Percentiles rank a stretch among this genome's conserved stretches.
Conservation (phyloP, 768 basidiomycete species). For the Suillus brevipes region DNA sequence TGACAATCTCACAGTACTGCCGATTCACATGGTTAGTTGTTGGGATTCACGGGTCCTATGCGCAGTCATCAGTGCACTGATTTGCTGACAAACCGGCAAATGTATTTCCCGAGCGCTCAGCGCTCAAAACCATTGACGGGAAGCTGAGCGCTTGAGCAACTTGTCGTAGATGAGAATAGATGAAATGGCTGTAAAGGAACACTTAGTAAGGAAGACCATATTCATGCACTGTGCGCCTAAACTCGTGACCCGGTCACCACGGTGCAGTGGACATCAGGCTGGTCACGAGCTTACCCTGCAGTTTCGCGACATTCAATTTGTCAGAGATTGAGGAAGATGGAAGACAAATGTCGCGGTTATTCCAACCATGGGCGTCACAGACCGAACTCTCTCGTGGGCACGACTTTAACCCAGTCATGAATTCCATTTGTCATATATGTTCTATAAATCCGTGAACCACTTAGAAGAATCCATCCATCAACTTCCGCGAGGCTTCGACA, state of each 20-base stretch:
- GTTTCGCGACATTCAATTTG: background rate
- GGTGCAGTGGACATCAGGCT: background rate
- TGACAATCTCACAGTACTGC: background rate
- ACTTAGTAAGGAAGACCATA: background rate
- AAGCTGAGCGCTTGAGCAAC: background rate
- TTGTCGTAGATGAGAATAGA: background rate
- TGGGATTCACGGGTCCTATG: background rate
- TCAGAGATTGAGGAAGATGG: background rate
- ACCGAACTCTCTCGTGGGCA: background rate
- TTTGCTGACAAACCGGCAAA: background rate
- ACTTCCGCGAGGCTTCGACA: slow-evolving; percentile 85
- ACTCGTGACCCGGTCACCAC: background rate
- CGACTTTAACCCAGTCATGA: background rate
- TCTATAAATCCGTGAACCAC: background rate
- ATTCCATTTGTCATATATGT: slow-evolving; percentile 11
- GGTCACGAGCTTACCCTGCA: background rate
- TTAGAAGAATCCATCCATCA: slow-evolving; percentile 70
- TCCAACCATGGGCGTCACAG: background rate
- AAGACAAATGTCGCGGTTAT: background rate
- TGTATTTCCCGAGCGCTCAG: background rate
- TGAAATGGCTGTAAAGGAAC: background rate
- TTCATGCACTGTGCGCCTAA: background rate
- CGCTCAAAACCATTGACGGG: no score
- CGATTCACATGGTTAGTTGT: slow-evolving; percentile 1
- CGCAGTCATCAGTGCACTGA: background rate